These are phyloP conservation scores for Escallonia herrerae DNA, from an alignment of 129 eudicot genomes.

Conservation along the genomic window DNA sequence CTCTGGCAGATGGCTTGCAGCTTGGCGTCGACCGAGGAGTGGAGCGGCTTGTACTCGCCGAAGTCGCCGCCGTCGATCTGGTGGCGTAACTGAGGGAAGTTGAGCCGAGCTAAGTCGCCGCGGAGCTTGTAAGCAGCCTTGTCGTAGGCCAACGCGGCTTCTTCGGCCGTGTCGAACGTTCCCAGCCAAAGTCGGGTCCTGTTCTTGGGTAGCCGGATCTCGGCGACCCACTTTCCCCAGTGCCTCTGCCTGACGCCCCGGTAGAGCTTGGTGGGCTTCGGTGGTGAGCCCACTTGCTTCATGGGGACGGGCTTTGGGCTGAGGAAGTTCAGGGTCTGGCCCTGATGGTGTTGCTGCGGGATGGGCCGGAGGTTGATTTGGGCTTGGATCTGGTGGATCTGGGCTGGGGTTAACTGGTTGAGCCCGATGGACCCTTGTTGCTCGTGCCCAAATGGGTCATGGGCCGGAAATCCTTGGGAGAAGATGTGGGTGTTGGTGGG, in stretches of 20 bases:
- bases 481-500: background rate
- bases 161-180: slow-evolving; percentile 81
- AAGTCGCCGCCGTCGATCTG: slow-evolving; percentile 47
- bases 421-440: slow-evolving; percentile 17
- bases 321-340: slow-evolving; percentile 15
- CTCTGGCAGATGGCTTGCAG: slow-evolving; percentile 57
- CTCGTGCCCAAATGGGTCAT: slow-evolving; percentile 9
- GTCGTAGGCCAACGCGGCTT: slow-evolving; percentile 86
- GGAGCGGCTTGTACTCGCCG: slow-evolving; percentile 76
- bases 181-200: slow-evolving; percentile 90
- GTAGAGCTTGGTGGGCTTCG: slow-evolving; percentile 74
- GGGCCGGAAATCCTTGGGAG: slow-evolving; percentile 6
- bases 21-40: slow-evolving; percentile 73
- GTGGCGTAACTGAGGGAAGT: slow-evolving; percentile 70
- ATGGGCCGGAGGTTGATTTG: slow-evolving; percentile 27
- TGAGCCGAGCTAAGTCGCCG: slow-evolving; percentile 72
- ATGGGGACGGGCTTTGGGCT: slow-evolving; percentile 50
- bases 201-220: slow-evolving; percentile 89
- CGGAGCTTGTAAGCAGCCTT: slow-evolving; percentile 74
- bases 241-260: slow-evolving; percentile 86
- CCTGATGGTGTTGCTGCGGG: slow-evolving; percentile 8
- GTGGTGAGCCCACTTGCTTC: slow-evolving; percentile 57
- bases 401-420: slow-evolving; percentile 39
- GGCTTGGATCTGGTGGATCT: slow-evolving; percentile 53
- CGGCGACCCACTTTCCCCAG: slow-evolving; percentile 99